Base-by-base conservation (phyloP, 163 green algal species). In the Scenedesmus sp. region DNA sequence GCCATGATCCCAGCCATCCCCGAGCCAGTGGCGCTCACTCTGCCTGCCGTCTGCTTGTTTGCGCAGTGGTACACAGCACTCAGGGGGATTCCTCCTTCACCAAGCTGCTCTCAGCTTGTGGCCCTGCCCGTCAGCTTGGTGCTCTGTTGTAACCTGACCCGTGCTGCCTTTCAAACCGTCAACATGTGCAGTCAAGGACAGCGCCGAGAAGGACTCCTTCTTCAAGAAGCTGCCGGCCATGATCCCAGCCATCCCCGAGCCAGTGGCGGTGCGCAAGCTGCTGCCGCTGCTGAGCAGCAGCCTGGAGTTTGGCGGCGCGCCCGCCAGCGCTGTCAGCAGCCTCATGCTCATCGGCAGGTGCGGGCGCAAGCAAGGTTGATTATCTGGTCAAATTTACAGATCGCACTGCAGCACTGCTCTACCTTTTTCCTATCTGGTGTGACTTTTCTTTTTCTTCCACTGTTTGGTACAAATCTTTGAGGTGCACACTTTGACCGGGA, bases 241-340 rank as follows among this genome's bases (percentile, higher is more conserved):
- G 16, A 88, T 99, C 52, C 95, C 97, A 1, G 88, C 93, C 84
- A 94, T 99, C 79, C 97, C 97, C 7, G 87, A 95, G 20, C 92
- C 95, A 4, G 96, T 99, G 67, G 96, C 96, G 2, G 92, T 98
- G 76, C 93, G 94, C 64, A 99, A 99, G 96, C 89, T 99, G 82
- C 95, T 99, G 93, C 98, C 98, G 16, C 95, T 98, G 92, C 93
- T 99, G 88, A 93, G 95, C 1, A 79, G 84, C 0, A 97, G 98
- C 15, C 96, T 99, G 5, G 97, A 99, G 94, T 99, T 98, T 93
- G 98, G 98, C 9, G 96, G 97, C 23, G 98, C 97, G 16, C 97
- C 98, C 4, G 92, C 96, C 1, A 88, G 92, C 9, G 96, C 96
- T 0, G 87, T 98, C 52, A 91, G 91, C 3, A 93, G 93, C 52